Evolutionary conservation across 495 filamentous ascomycete species (phyloP).

Genomic region (Durotheca rogersii): DNA sequence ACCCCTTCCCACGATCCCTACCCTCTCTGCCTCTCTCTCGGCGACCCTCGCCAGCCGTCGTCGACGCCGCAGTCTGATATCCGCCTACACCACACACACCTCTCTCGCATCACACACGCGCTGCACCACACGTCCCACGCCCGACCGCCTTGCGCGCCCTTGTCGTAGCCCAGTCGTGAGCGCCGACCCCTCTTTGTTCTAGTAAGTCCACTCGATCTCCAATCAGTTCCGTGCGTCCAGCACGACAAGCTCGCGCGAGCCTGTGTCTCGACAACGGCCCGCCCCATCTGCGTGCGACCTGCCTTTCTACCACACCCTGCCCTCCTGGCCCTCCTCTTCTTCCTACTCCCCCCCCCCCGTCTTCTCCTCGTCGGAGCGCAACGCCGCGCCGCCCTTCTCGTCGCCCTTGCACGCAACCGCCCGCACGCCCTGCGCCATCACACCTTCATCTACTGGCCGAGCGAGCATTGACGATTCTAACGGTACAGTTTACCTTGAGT

Average conservation of each 20-base stretch:
- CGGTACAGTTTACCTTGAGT: background rate
- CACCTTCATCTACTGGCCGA: conserved; percentile 12
- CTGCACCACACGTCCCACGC: conserved; percentile 3
- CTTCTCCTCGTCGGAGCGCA: conserved; percentile 27
- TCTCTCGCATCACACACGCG: background rate
- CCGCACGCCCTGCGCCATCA: conserved; percentile 17
- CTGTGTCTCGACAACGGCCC: conserved; percentile 26
- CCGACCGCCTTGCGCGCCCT: conserved; percentile 25
- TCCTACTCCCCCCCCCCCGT: conserved; percentile 13
- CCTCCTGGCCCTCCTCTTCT: conserved; percentile 23
- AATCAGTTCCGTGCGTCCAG: conserved; percentile 29
- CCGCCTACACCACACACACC: background rate
- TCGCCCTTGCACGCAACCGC: conserved; percentile 4
- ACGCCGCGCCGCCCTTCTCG: conserved; percentile 6
- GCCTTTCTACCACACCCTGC: conserved; percentile 1
- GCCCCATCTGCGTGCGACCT: conserved; percentile 27
- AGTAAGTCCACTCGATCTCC: conserved; percentile 12
- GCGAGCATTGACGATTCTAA: conserved; percentile 15
- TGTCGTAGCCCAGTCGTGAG: conserved; percentile 26
- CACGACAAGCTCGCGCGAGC: conserved; percentile 7
- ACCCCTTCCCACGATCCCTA: too few relatives aligned
- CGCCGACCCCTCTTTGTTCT: conserved; percentile 28
- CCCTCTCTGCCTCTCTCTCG: too few relatives aligned
- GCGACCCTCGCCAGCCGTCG: conserved; percentile 7
- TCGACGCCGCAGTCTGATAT: background rate